Base-by-base conservation (phyloP, 78 protist genomes). In the Neovahlkampfia damariscottae region DNA sequence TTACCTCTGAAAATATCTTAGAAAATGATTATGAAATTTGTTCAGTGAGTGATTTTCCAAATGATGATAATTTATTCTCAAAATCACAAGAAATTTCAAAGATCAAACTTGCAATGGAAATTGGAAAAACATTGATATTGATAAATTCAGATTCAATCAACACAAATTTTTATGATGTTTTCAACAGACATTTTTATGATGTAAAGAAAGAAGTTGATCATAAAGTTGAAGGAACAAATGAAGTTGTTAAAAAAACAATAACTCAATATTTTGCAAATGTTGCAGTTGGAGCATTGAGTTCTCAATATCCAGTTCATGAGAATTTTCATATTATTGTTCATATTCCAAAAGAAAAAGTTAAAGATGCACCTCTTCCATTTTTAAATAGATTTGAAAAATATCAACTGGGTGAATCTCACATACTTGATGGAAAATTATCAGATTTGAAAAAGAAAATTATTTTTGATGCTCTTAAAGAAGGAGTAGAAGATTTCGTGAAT, bases 301-400 rank as follows among this genome's bases (percentile, higher is more conserved):
- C 38, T 41, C 40, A 72, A 41, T 41, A 72, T 7, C 76, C 7
- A 31, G 39, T 72, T 28, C 38, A 72, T 58, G 28, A 38, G 41
- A 58, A 7, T 19, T 72, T 72, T 58, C 76, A 72, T 41, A 41
- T 41, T 7, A 7, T 72, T 6, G 76, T 72, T 28, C 76, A 72
- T 58, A 58, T 72, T 34, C 8, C 76, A 58, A 72, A 72, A 58
- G 5, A 58, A 6, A 58, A 72, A 58, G 5, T 72, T 41, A 8
- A 5, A 58, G 39, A 7, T 30, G 71, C 40, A 6, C 76, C 76
- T 19, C 40, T 58, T 5, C 76, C 76, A 5, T 72, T 72, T 7
- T 38, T 72, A 58, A 72, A 72, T 58, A 5, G 76, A 5, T 58
- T 72, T 5, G 76, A 72, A 58, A 72, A 72, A 58, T 72, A n/a